Conservation (phyloP, 257 asterid species). For the Scutellaria minor region DNA sequence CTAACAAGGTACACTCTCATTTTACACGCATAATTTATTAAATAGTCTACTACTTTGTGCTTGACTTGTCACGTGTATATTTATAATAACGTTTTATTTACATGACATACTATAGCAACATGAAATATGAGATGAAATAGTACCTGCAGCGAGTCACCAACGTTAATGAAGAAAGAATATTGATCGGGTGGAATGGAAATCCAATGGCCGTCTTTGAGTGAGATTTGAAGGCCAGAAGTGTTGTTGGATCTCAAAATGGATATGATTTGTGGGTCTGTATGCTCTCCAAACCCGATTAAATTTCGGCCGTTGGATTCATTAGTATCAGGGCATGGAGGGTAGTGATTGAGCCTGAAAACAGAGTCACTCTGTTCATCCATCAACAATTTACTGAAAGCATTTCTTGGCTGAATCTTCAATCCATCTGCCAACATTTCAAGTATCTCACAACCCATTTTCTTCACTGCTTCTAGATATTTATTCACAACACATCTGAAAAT, state of each 20-base stretch:
- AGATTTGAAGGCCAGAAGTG: slow-evolving; percentile 83
- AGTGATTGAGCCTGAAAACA: slow-evolving; percentile 72
- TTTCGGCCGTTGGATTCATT: slow-evolving; percentile 36
- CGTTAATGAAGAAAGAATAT: slow-evolving; percentile 75
- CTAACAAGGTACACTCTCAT: not conserved
- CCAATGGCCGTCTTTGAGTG: slow-evolving; percentile 76
- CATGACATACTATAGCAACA: no score
- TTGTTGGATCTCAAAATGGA: slow-evolving; percentile 82
- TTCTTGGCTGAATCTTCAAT: slow-evolving; percentile 40
- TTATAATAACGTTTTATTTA: no score
- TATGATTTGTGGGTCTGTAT: slow-evolving; percentile 95
- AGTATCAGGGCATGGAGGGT: slow-evolving; percentile 65
- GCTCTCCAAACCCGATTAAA: slow-evolving; percentile 88
- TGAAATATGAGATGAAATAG: no score
- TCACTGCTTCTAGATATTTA: slow-evolving; percentile 53
- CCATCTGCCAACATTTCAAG: slow-evolving; percentile 70
- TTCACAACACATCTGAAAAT: slow-evolving; percentile 47
- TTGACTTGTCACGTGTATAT: not conserved
- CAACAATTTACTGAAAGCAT: slow-evolving; percentile 54
- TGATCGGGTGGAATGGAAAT: slow-evolving; percentile 79
- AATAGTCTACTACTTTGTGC: not conserved
- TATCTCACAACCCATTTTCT: slow-evolving; percentile 65
- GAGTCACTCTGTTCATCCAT: slow-evolving; percentile 80
- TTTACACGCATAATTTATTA: slow-evolving; percentile 5
- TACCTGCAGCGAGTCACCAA: slow-evolving; percentile 93